These are phyloP conservation scores for Ophiocytium majus DNA, from an alignment of 352 stramenopile genomes.

Conservation along the genomic window DNA sequence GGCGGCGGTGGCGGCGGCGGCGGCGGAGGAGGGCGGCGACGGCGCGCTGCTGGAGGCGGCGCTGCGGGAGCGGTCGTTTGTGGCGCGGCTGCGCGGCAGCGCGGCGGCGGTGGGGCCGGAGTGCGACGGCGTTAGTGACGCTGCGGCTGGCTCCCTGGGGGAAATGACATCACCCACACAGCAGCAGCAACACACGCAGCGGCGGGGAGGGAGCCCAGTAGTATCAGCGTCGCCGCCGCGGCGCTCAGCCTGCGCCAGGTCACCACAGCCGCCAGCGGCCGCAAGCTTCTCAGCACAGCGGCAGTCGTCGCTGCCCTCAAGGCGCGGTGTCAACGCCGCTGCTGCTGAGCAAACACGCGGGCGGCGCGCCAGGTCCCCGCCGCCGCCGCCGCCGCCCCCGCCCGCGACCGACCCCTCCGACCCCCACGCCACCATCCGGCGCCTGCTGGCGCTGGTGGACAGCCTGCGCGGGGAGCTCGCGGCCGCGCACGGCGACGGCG, in stretches of 20 bases:
- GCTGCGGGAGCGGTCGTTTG: not conserved
- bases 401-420: constrained; percentile 33
- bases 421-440: constrained; percentile 45
- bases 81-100: not conserved
- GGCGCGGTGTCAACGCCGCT: too few relatives aligned
- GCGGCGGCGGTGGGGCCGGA: not conserved
- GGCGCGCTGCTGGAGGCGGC: not conserved
- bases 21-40: not conserved
- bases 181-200: too few relatives aligned
- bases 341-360: not conserved
- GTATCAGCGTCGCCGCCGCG: too few relatives aligned
- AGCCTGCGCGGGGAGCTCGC: constrained; percentile 26
- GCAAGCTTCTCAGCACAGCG: not conserved
- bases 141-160: not conserved
- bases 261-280: not conserved
- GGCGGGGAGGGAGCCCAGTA: too few relatives aligned
- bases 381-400: constrained; percentile 22
- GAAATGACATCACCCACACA: too few relatives aligned
- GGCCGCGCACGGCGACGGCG: not conserved
- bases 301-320: too few relatives aligned
- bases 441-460: constrained; percentile 41
- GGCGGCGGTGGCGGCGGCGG: not conserved
- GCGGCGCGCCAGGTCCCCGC: not conserved
- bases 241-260: not conserved
- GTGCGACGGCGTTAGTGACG: not conserved